Evolutionary conservation across 345 rosid genomes (phyloP).

Genomic region (Dipteronia sinensis): DNA sequence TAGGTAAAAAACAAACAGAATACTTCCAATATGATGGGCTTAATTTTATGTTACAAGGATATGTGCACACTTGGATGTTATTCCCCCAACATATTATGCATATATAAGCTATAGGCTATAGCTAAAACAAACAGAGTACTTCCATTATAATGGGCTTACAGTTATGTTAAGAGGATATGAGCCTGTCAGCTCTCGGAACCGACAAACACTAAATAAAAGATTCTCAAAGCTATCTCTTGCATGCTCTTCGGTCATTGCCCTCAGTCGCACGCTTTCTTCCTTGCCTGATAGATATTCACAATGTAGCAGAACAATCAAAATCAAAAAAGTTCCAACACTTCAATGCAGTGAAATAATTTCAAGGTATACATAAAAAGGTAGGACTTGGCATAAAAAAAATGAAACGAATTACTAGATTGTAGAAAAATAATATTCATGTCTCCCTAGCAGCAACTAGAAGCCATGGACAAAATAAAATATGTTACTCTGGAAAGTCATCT

Average conservation of each 20-base stretch:
- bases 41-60: slow-evolving; percentile 86
- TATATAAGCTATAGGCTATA: neutral
- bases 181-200: slow-evolving; percentile 96
- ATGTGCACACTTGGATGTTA: slow-evolving; percentile 33
- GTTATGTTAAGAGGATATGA: slow-evolving; percentile 84
- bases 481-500: neutral
- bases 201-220: slow-evolving; percentile 86
- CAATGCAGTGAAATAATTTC: slow-evolving; percentile 7
- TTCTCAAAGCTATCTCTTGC: slow-evolving; percentile 99
- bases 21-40: slow-evolving; percentile 24
- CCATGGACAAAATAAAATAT: neutral
- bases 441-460: neutral
- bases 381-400: neutral
- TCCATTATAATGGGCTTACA: slow-evolving; percentile 45
- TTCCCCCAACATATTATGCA: neutral
- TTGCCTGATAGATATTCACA: slow-evolving; percentile 52
- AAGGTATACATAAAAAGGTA: neutral
- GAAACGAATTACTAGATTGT: neutral
- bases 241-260: slow-evolving; percentile 95
- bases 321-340: slow-evolving; percentile 1
- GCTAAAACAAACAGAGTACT: slow-evolving; percentile 5
- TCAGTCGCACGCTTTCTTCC: slow-evolving; percentile 64
- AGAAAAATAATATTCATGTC: neutral
- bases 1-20: slow-evolving; percentile 7
- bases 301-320: slow-evolving; percentile 8